Conservation (phyloP, 2,329 filamentous ascomycete species). For the Macroventuria anomochaeta region DNA sequence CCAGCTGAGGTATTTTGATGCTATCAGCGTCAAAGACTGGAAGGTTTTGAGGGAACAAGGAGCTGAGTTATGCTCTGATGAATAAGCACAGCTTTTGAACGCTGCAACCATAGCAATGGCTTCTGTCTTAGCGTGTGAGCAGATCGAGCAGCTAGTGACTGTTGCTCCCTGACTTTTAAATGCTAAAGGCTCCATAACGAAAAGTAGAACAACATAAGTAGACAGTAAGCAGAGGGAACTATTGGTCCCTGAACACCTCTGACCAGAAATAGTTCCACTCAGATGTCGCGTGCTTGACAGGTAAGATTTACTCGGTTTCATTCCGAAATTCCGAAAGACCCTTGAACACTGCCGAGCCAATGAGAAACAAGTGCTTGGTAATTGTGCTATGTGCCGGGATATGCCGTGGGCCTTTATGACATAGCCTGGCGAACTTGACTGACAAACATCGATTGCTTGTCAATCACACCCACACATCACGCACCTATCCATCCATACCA, state of each 20-base stretch:
- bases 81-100: background rate
- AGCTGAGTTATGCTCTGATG: background rate
- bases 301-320: background rate
- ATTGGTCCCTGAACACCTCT: background rate
- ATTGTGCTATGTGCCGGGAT: conserved; percentile 25
- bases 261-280: background rate
- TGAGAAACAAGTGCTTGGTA: conserved; percentile 25
- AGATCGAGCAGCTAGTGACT: background rate
- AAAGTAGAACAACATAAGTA: too few relatives aligned
- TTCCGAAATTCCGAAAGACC: conserved; percentile 14
- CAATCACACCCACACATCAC: conserved; percentile 17
- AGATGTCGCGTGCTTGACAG: conserved; percentile 9
- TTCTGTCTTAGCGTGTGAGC: background rate
- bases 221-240: background rate
- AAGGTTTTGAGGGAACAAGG: background rate
- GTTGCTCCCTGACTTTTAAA: background rate
- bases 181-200: too few relatives aligned
- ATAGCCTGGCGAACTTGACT: conserved; percentile 30
- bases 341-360: conserved; percentile 15
- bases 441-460: conserved; percentile 24
- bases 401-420: conserved; percentile 31
- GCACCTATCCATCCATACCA: background rate
- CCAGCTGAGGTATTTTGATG: background rate
- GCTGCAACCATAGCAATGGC: background rate
- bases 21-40: background rate